Percentiles rank a stretch among this genome's conserved stretches.
phyloP scores from a whole-genome alignment of 768 basidiomycete species.

The Boletus fagicola region DNA sequence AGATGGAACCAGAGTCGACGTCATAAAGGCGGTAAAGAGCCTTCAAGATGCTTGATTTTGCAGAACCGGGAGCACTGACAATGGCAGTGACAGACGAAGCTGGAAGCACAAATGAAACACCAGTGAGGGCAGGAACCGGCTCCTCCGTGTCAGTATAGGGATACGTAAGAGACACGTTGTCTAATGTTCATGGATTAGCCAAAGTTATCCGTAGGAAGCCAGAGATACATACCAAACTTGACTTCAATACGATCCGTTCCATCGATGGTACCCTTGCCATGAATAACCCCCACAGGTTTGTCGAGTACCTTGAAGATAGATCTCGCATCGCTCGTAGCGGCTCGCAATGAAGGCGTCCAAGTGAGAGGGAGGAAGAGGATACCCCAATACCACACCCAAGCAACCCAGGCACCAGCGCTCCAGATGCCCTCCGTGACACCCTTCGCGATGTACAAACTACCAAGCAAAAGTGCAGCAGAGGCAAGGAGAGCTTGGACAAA shows the following conservation, averaged over 20 bases:
- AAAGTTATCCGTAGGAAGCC: too few relatives aligned
- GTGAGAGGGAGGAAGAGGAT: slow-evolving; percentile 36
- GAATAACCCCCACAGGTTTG: slow-evolving; percentile 81
- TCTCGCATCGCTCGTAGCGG: slow-evolving; percentile 74
- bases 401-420: slow-evolving; percentile 30
- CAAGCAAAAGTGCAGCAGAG: slow-evolving; percentile 76
- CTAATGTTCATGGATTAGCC: slow-evolving; percentile 34
- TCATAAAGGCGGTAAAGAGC: slow-evolving; percentile 93
- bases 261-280: slow-evolving; percentile 74
- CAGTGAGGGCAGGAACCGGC: slow-evolving; percentile 57
- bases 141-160: slow-evolving; percentile 52
- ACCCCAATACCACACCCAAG: slow-evolving; percentile 33
- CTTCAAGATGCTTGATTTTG: slow-evolving; percentile 84
- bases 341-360: slow-evolving; percentile 51
- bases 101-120: slow-evolving; percentile 84
- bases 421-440: slow-evolving; percentile 30
- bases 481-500: slow-evolving; percentile 79
- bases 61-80: slow-evolving; percentile 79
- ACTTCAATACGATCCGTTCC: slow-evolving; percentile 73
- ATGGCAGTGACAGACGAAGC: slow-evolving; percentile 87
- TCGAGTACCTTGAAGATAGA: slow-evolving; percentile 77
- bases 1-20: slow-evolving; percentile 72
- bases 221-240: slow-evolving; percentile 67
- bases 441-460: slow-evolving; percentile 36
- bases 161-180: slow-evolving; percentile 87